Conservation (phyloP, 129 eudicot species). For the Tagetes patula region DNA sequence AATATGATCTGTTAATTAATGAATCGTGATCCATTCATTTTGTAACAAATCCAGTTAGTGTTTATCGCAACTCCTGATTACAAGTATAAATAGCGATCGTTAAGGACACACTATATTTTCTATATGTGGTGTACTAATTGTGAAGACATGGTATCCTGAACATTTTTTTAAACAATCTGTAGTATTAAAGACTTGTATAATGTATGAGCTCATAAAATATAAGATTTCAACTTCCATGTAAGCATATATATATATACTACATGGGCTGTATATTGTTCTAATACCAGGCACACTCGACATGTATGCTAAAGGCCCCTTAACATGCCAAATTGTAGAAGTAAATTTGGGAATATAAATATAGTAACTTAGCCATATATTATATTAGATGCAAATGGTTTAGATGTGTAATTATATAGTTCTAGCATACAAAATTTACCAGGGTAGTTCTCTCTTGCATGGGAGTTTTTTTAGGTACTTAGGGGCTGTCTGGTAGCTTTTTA, state of each 20-base stretch:
- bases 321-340: background rate
- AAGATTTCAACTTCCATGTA: background rate
- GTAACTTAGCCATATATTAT: background rate
- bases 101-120: background rate
- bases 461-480: background rate
- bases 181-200: background rate
- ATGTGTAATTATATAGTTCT: background rate
- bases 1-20: constrained; percentile 4
- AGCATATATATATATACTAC: background rate
- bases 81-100: background rate
- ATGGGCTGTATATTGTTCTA: background rate
- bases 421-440: background rate
- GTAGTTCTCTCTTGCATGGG: constrained; percentile 11
- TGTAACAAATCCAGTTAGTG: background rate
- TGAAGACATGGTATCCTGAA: background rate
- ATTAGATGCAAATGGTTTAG: background rate
- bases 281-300: background rate
- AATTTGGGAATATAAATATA: background rate
- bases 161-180: background rate
- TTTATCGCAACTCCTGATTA: background rate
- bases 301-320: background rate
- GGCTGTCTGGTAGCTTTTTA: background rate
- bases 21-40: constrained; percentile 10
- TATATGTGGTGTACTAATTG: background rate
- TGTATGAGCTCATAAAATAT: background rate